Evolutionary conservation across 805 yeast species (phyloP).

Genomic region (Saturnispora halmiae): DNA sequence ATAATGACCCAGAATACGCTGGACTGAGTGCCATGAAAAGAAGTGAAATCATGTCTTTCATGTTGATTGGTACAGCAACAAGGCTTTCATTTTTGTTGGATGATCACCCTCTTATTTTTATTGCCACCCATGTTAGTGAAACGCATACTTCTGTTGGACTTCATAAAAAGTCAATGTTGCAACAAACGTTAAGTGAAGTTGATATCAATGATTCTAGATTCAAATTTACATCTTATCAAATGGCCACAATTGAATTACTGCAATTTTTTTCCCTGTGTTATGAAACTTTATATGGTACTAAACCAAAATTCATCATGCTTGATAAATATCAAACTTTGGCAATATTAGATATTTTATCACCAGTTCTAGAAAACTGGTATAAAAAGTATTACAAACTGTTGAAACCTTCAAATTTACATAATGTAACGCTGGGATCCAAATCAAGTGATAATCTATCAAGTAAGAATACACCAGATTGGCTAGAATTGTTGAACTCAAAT

Average conservation of each 20-base stretch:
- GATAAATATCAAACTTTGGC: conserved; percentile 61
- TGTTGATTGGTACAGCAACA: conserved; percentile 82
- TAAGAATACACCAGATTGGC: conserved; percentile 12
- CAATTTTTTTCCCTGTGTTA: conserved; percentile 76
- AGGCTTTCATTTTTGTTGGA: conserved; percentile 79
- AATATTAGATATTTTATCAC: conserved; percentile 61
- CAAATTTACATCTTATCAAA: conserved; percentile 52
- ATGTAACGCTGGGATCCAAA: conserved; percentile 15
- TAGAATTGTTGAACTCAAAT: conserved; percentile 22
- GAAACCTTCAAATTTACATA: conserved; percentile 37
- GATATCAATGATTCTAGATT: conserved; percentile 35
- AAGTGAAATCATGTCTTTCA: conserved; percentile 87
- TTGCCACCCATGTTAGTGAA: conserved; percentile 82
- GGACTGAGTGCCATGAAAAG: conserved; percentile 81
- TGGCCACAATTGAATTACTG: conserved; percentile 70
- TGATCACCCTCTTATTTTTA: conserved; percentile 58
- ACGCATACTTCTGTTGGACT: conserved; percentile 74
- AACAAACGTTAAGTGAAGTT: conserved; percentile 61
- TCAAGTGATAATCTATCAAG: neutral
- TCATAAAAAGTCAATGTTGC: conserved; percentile 69
- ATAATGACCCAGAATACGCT: conserved; percentile 43
- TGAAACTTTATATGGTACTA: conserved; percentile 68
- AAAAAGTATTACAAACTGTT: conserved; percentile 49
- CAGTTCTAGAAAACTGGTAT: conserved; percentile 74
- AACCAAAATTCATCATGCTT: conserved; percentile 42